A percentile compares a stretch with the other conserved stretches of the same genome.
phyloP scores from a whole-genome alignment of 169 alveolate species.

The Plasmodium adleri region DNA sequence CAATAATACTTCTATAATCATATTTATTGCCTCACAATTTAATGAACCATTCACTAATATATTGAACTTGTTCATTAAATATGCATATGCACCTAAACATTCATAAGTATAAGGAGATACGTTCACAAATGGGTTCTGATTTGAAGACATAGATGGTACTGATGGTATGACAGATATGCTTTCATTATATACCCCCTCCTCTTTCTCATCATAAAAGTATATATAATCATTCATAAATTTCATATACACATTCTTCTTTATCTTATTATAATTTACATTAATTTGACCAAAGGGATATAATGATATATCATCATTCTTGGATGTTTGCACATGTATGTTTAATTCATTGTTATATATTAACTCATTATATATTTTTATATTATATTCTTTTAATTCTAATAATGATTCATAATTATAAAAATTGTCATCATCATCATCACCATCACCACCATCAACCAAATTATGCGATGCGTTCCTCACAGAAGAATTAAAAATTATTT shows the following conservation, averaged over 20 bases:
- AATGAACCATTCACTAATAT: conserved; percentile 48
- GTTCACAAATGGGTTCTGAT: conserved; percentile 9
- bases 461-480: not conserved
- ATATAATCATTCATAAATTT: conserved; percentile 37
- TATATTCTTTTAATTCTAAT: conserved; percentile 5
- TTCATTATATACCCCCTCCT: not conserved
- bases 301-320: conserved; percentile 19
- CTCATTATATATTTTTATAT: conserved; percentile 2
- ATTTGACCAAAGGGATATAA: conserved; percentile 41
- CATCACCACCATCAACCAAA: not conserved
- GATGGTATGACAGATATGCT: not conserved
- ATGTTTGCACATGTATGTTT: conserved; percentile 36
- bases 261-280: conserved; percentile 9
- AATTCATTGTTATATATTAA: not conserved
- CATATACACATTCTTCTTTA: conserved; percentile 28
- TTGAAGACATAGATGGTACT: not conserved
- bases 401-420: not conserved
- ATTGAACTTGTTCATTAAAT: conserved; percentile 68
- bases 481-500: not conserved
- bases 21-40: conserved; percentile 69
- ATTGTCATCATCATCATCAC: conserved; percentile 9
- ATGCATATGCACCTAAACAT: conserved; percentile 74
- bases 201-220: conserved; percentile 42
- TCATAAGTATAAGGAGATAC: conserved; percentile 55
- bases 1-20: conserved; percentile 57